Base-by-base conservation (phyloP, 169 alveolate species). In the Perkinsus olseni region DNA sequence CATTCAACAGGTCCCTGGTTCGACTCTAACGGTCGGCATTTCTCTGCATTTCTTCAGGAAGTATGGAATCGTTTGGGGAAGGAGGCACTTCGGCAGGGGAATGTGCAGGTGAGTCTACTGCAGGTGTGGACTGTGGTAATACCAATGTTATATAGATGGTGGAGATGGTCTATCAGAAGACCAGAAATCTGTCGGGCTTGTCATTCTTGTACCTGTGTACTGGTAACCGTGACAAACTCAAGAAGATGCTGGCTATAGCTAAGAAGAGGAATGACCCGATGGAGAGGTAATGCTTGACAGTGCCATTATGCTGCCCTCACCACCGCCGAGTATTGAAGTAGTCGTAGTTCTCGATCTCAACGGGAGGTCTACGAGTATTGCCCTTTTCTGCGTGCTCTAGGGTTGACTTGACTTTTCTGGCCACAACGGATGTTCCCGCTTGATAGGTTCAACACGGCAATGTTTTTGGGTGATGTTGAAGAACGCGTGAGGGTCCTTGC, bases 401-500 rank as follows among this genome's bases (percentile, higher is more conserved):
- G n/a, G n/a, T n/a, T n/a, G n/a, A n/a, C n/a, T n/a, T n/a, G n/a
- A n/a, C n/a, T n/a, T n/a, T n/a, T n/a, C n/a, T n/a, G n/a, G n/a
- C n/a, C n/a, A n/a, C n/a, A n/a, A n/a, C n/a, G n/a, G n/a, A n/a
- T n/a, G n/a, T n/a, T n/a, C n/a, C n/a, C n/a, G n/a, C n/a, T n/a
- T n/a, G n/a, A n/a, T n/a, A 62, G 82, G 82, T 62, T 62, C 82
- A 62, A 62, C 34, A 62, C 82, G 1, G 13, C 82, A 3, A 62
- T 98, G 39, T 94, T 95, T 94, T 95, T 97, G 51, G 99, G 99
- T 20, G 97, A 97, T 91, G 96, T 97, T 51, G 97, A 96, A 40
- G 98, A 98, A 95, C 96, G 99, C 94, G 97, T 97, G 34, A 96
- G 97, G 93, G 96, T 97, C 39, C 94, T 98, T 92, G 97, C 98